Conservation (phyloP, 2,329 filamentous ascomycete genomes). For the Lizonia empirigonia region DNA sequence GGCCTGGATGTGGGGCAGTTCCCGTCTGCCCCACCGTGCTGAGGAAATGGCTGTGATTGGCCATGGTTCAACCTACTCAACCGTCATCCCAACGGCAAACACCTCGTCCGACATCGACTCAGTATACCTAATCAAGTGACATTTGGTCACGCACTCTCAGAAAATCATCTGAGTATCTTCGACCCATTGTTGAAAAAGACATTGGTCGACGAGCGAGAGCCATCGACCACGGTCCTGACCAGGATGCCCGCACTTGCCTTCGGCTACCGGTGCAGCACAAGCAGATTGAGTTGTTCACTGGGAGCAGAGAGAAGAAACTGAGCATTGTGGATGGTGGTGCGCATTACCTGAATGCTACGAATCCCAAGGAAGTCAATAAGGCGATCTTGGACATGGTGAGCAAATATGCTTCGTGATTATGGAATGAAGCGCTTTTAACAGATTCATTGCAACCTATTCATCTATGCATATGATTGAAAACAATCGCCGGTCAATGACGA, state of each 20-base stretch:
- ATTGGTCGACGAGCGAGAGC: not conserved
- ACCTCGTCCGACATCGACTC: not conserved
- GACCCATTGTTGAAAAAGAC: not conserved
- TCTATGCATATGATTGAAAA: too few relatives aligned
- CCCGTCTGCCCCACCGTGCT: not conserved
- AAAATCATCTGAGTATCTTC: not conserved
- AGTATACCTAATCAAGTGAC: not conserved
- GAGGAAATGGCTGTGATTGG: not conserved
- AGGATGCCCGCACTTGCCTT: constrained; percentile 7
- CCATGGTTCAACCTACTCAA: not conserved
- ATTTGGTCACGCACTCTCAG: not conserved
- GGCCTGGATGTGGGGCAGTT: not conserved
- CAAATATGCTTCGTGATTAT: not conserved
- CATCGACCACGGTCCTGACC: not conserved
- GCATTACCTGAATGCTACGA: constrained; percentile 20
- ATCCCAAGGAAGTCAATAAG: constrained; percentile 12
- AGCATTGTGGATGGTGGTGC: constrained; percentile 16
- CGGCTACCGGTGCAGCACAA: constrained; percentile 16
- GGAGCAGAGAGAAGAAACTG: constrained; percentile 8
- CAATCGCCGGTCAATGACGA: too few relatives aligned
- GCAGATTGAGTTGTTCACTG: constrained; percentile 16
- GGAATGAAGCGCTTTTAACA: constrained; percentile 28
- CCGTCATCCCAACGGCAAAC: not conserved
- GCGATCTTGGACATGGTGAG: constrained; percentile 15
- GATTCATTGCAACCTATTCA: too few relatives aligned